Evolutionary conservation across 805 yeast species (phyloP).

Genomic region (Yarrowia alimentaria): DNA sequence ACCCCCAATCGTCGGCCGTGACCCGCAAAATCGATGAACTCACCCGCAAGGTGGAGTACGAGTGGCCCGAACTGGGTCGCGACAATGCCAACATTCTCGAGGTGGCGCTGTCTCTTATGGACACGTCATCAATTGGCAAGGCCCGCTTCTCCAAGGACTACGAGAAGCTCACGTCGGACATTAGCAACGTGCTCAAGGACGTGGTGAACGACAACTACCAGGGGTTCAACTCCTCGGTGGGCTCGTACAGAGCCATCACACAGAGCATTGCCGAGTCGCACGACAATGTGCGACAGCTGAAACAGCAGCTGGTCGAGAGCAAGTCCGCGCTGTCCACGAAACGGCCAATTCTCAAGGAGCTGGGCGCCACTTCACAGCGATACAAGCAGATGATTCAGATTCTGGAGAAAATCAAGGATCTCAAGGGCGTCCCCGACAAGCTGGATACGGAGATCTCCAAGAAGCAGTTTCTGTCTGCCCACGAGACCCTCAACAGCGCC

Average conservation of each 20-base stretch:
- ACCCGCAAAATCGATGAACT: constrained; percentile 22
- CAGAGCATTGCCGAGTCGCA: constrained; percentile 66
- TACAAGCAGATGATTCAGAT: constrained; percentile 70
- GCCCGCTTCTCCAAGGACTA: constrained; percentile 74
- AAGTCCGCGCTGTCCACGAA: constrained; percentile 52
- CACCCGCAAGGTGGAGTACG: constrained; percentile 22
- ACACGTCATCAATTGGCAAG: constrained; percentile 86
- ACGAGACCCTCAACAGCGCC: constrained; percentile 51
- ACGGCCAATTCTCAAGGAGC: constrained; percentile 57
- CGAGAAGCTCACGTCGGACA: constrained; percentile 53
- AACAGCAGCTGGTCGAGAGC: constrained; percentile 50
- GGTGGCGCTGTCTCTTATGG: constrained; percentile 76
- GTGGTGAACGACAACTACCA: constrained; percentile 77
- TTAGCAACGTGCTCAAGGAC: constrained; percentile 56
- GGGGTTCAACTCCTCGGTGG: constrained; percentile 80
- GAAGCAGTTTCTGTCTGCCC: constrained; percentile 66
- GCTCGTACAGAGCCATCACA: constrained; percentile 74
- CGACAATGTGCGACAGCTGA: constrained; percentile 50
- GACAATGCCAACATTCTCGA: constrained; percentile 77
- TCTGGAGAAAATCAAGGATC: constrained; percentile 61
- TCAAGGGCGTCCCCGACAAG: constrained; percentile 57
- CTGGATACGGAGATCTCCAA: constrained; percentile 69
- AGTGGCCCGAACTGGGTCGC: constrained; percentile 51
- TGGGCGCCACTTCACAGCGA: constrained; percentile 60
- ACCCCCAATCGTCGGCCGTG: constrained; percentile 15